Conservation (phyloP, 768 basidiomycete species). For the Lactarius indigo region DNA sequence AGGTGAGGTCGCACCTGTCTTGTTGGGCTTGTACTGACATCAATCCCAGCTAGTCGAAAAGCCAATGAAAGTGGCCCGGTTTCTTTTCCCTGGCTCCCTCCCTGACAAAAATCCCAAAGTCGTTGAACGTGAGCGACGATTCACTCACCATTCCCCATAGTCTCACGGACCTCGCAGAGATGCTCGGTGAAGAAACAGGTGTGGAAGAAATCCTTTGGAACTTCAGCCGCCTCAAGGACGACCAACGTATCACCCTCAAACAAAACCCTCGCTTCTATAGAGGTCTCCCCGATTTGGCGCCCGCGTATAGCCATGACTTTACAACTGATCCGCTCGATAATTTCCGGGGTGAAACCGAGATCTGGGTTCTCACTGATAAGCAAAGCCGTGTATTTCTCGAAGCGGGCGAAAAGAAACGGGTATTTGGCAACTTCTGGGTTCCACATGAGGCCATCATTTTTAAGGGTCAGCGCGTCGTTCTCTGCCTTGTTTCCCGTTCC, state of each 20-base stretch:
- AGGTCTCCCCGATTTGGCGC: not conserved
- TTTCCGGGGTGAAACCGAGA: not conserved
- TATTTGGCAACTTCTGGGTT: slow-evolving; percentile 15
- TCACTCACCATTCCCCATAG: not conserved
- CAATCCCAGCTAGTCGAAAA: not conserved
- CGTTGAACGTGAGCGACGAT: slow-evolving; percentile 4
- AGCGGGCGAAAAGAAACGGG: not conserved
- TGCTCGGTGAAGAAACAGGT: not conserved
- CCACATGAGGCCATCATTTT: slow-evolving; percentile 10
- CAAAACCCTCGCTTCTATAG: slow-evolving; percentile 17
- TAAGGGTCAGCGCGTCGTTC: slow-evolving; percentile 5
- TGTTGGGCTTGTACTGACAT: not conserved
- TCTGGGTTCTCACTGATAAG: slow-evolving; percentile 14
- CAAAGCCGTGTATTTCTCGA: slow-evolving; percentile 15
- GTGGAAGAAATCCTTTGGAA: slow-evolving; percentile 19
- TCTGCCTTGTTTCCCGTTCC: not conserved
- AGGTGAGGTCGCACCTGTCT: not conserved
- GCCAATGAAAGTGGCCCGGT: slow-evolving; percentile 1
- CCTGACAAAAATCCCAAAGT: not conserved
- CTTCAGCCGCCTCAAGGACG: slow-evolving; percentile 7
- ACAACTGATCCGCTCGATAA: not conserved
- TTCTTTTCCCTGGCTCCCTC: slow-evolving; percentile 7
- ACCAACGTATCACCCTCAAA: slow-evolving; percentile 7
- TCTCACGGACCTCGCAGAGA: slow-evolving; percentile 1
- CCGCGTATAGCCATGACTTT: not conserved